Conservation (phyloP, 441 rosid genomes). For the Populus hybrid region DNA sequence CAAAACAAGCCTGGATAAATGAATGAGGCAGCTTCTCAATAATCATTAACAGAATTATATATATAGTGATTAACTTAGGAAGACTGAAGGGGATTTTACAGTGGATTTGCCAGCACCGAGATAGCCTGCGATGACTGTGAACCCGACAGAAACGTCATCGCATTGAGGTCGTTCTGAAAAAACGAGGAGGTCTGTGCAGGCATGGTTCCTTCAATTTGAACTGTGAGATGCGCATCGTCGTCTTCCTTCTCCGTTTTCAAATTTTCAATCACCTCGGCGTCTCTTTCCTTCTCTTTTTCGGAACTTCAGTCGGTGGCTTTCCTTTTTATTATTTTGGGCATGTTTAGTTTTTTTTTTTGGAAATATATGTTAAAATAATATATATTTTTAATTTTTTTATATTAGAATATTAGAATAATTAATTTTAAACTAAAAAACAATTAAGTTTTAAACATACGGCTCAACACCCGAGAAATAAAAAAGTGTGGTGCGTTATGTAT, state of each 20-base stretch:
- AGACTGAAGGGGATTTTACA: constrained; percentile 29
- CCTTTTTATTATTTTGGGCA: background rate
- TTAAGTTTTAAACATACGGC: too few relatives aligned
- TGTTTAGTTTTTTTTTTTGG: background rate
- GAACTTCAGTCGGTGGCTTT: too few relatives aligned
- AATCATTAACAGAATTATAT: background rate
- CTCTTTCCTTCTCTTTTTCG: background rate
- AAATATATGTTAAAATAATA: too few relatives aligned
- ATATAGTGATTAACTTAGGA: background rate
- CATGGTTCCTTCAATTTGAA: constrained; percentile 34
- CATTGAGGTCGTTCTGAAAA: constrained; percentile 11
- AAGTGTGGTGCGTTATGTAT: too few relatives aligned
- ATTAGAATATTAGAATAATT: too few relatives aligned
- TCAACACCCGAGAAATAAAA: too few relatives aligned
- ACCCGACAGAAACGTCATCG: constrained; percentile 55
- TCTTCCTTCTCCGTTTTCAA: constrained; percentile 61
- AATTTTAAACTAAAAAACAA: too few relatives aligned
- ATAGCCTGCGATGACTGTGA: constrained; percentile 88
- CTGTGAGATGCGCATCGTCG: constrained; percentile 67
- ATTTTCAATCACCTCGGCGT: background rate
- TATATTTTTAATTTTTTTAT: too few relatives aligned
- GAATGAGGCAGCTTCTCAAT: background rate
- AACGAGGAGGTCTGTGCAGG: background rate
- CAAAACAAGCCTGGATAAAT: background rate
- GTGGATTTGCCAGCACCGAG: constrained; percentile 98